Evolutionary conservation across 2,329 filamentous ascomycete species (phyloP).

Genomic region (Monosporascus sp.): DNA sequence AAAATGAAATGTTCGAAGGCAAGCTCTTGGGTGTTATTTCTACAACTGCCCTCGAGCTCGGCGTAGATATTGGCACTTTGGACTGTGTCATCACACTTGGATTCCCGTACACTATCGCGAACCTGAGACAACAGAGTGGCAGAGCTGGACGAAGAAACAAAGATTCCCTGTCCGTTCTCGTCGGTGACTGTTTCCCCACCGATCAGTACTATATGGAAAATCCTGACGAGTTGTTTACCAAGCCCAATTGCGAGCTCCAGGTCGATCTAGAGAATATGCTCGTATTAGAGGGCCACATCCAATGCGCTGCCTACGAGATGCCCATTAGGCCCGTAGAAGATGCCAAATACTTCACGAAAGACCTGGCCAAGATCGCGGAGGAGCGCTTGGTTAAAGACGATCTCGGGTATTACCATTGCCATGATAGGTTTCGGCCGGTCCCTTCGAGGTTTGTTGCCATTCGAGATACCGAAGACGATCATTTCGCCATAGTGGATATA

Average conservation of each 20-base stretch:
- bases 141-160: slow-evolving; percentile 87
- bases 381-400: slow-evolving; percentile 70
- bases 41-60: slow-evolving; percentile 86
- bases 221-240: slow-evolving; percentile 87
- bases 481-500: slow-evolving; percentile 89
- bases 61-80: slow-evolving; percentile 89
- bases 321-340: slow-evolving; percentile 79
- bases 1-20: slow-evolving; percentile 95
- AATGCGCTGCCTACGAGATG: slow-evolving; percentile 94
- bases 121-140: slow-evolving; percentile 89
- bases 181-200: slow-evolving; percentile 83
- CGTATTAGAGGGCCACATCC: slow-evolving; percentile 86
- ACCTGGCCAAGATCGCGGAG: slow-evolving; percentile 63
- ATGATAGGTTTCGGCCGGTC: slow-evolving; percentile 78
- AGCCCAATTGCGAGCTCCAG: slow-evolving; percentile 81
- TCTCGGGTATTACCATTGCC: slow-evolving; percentile 82
- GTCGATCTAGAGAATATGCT: slow-evolving; percentile 91
- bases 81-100: slow-evolving; percentile 93
- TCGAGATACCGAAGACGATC: slow-evolving; percentile 80
- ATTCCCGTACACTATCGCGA: slow-evolving; percentile 93
- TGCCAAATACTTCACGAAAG: slow-evolving; percentile 69
- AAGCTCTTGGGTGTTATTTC: slow-evolving; percentile 90
- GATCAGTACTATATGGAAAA: slow-evolving; percentile 98
- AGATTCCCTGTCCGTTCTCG: slow-evolving; percentile 83
- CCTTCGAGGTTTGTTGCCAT: slow-evolving; percentile 83